phyloP scores from a whole-genome alignment of 2,329 filamentous ascomycete genomes.

The Neopestalotiopsis sp. region DNA sequence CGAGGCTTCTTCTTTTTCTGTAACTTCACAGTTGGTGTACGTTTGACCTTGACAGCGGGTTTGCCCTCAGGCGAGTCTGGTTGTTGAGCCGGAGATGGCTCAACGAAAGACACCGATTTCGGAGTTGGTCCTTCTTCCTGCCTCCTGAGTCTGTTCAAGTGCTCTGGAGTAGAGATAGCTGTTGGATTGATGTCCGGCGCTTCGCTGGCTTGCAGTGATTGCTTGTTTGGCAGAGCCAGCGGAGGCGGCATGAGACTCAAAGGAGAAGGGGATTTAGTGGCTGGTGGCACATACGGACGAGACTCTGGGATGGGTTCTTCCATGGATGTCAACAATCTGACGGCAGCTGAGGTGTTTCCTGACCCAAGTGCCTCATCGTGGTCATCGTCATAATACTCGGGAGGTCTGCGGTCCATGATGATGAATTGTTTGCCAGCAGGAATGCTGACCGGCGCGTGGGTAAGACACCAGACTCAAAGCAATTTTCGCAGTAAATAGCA shows the following conservation, averaged over 20 bases:
- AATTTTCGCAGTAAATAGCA: neutral
- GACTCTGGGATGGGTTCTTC: constrained; percentile 56
- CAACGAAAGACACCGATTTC: constrained; percentile 20
- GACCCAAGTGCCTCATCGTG: constrained; percentile 50
- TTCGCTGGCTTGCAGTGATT: constrained; percentile 18
- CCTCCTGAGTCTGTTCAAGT: constrained; percentile 40
- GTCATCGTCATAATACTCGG: constrained; percentile 67
- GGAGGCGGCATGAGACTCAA: constrained; percentile 28
- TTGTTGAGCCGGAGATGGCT: constrained; percentile 18
- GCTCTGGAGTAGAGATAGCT: constrained; percentile 39
- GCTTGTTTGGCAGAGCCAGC: constrained; percentile 28
- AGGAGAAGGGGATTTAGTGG: constrained; percentile 27
- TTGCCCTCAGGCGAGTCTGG: constrained; percentile 28
- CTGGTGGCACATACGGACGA: constrained; percentile 59
- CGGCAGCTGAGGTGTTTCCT: constrained; percentile 51
- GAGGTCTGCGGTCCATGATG: constrained; percentile 58
- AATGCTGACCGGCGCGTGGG: constrained; percentile 22
- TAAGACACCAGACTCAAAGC: constrained; percentile 23
- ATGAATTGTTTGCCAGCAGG: constrained; percentile 25
- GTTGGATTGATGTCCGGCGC: constrained; percentile 23
- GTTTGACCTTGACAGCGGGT: constrained; percentile 25
- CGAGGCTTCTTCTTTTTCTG: constrained; percentile 44
- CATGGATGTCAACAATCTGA: constrained; percentile 67
- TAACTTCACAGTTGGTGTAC: constrained; percentile 53
- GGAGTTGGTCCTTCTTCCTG: constrained; percentile 42